A percentile compares a stretch with the other conserved stretches of the same genome.
These are phyloP conservation scores for Aschersonia sp. DNA, from an alignment of 2,329 filamentous ascomycete genomes.

Conservation along the genomic window DNA sequence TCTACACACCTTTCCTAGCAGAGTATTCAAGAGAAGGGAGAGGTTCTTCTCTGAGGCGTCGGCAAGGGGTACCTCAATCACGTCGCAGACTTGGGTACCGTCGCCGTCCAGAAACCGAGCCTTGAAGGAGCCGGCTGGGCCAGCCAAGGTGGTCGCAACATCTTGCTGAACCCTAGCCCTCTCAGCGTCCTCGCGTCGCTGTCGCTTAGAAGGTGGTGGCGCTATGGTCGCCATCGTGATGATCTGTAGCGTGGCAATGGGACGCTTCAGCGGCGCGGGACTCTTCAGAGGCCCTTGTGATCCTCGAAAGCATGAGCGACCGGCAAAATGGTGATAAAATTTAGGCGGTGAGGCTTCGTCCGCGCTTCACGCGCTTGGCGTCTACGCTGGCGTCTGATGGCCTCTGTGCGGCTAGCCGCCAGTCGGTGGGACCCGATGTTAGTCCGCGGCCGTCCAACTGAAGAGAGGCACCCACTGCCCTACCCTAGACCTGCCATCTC, in stretches of 20 bases:
- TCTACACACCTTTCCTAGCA: slow-evolving; percentile 53
- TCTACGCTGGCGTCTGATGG: neutral
- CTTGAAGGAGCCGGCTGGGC: slow-evolving; percentile 61
- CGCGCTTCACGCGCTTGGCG: neutral
- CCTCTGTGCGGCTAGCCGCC: no score
- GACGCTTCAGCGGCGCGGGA: no score
- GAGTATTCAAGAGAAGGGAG: slow-evolving; percentile 70
- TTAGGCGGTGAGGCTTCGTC: slow-evolving; percentile 11
- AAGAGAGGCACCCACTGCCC: no score
- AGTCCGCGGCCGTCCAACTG: no score
- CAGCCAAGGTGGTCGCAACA: slow-evolving; percentile 51
- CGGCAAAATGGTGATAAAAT: slow-evolving; percentile 11
- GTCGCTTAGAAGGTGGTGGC: slow-evolving; percentile 79
- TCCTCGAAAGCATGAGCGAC: neutral
- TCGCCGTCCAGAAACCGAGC: slow-evolving; percentile 79
- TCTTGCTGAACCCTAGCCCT: slow-evolving; percentile 63
- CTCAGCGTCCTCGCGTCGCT: slow-evolving; percentile 61
- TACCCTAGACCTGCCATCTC: no score
- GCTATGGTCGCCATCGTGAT: slow-evolving; percentile 59
- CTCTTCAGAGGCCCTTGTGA: neutral
- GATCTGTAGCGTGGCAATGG: neutral
- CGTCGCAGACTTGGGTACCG: slow-evolving; percentile 55
- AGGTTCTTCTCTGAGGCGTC: slow-evolving; percentile 84
- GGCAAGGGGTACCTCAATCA: slow-evolving; percentile 61
- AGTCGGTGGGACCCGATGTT: no score